A percentile compares a stretch with the other conserved stretches of the same genome.
Conservation (phyloP, 2,329 filamentous ascomycete species). For the Cladosporium sp. region DNA sequence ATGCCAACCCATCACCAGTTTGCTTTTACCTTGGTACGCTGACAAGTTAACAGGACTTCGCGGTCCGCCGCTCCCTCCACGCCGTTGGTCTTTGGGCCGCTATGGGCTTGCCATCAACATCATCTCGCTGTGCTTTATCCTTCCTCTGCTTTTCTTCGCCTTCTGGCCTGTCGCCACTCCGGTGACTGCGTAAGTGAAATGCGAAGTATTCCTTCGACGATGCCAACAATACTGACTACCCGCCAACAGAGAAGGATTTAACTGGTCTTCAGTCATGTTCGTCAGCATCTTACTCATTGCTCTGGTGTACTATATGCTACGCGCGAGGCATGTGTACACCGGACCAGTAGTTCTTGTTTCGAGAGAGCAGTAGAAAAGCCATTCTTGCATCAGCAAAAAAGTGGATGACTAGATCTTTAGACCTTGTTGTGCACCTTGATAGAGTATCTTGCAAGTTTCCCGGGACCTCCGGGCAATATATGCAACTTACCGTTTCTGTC, state of each 20-base stretch:
- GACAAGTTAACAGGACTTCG: background rate
- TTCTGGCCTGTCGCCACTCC: constrained; percentile 43
- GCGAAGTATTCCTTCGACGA: too few relatives aligned
- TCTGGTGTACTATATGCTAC: constrained; percentile 10
- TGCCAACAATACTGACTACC: background rate
- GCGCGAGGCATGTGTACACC: constrained; percentile 7
- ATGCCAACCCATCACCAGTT: background rate
- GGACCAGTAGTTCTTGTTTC: constrained; percentile 11
- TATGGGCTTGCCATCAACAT: constrained; percentile 39
- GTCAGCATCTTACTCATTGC: constrained; percentile 5
- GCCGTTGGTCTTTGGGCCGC: constrained; percentile 36
- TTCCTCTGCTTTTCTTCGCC: constrained; percentile 45
- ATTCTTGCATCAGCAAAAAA: too few relatives aligned
- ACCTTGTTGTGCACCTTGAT: too few relatives aligned
- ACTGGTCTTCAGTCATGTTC: constrained; percentile 9
- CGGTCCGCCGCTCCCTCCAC: constrained; percentile 31
- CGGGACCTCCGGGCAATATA: too few relatives aligned
- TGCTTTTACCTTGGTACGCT: background rate
- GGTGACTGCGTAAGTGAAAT: constrained; percentile 42
- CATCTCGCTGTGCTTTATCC: constrained; percentile 36
- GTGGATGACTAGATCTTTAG: too few relatives aligned
- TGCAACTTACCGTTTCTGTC: too few relatives aligned
- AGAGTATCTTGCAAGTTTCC: too few relatives aligned
- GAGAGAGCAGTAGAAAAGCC: background rate
- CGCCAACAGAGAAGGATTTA: constrained; percentile 15